Conservation (phyloP, 2,329 filamentous ascomycete species). For the Sordariomycetes sp. region DNA sequence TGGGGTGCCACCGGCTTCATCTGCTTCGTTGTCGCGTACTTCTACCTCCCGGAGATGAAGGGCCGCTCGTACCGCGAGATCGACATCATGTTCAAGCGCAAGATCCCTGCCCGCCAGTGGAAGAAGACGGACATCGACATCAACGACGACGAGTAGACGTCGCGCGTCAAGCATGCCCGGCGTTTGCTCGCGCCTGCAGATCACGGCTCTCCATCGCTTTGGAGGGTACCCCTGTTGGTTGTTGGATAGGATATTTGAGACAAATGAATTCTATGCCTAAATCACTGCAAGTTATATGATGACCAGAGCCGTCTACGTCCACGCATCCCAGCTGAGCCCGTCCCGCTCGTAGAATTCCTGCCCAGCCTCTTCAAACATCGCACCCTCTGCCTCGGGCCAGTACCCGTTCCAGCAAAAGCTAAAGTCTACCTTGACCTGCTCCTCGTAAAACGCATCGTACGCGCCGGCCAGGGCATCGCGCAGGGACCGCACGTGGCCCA, state of each 20-base stretch:
- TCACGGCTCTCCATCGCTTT: no score
- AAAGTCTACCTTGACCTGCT: conserved; percentile 39
- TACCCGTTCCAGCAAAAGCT: conserved; percentile 44
- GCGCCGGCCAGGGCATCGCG: conserved; percentile 34
- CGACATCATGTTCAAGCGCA: conserved; percentile 49
- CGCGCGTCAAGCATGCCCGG: no score
- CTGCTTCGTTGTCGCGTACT: conserved; percentile 40
- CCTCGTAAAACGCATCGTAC: conserved; percentile 43
- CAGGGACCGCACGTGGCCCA: conserved; percentile 38
- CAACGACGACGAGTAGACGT: conserved; percentile 50
- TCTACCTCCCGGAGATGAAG: conserved; percentile 48
- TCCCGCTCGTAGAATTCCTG: no score
- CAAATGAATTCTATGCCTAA: no score
- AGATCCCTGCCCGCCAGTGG: conserved; percentile 44
- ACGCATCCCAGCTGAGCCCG: no score
- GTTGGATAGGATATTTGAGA: no score
- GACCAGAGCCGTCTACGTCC: no score
- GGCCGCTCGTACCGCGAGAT: conserved; percentile 50
- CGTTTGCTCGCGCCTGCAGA: no score
- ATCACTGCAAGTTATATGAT: no score
- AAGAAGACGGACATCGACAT: conserved; percentile 47
- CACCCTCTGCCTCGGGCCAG: conserved; percentile 45
- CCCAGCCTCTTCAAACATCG: no score
- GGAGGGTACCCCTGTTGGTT: no score
- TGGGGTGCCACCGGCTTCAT: conserved; percentile 49